Base-by-base conservation (phyloP, 2,329 filamentous ascomycete genomes). In the Xylaria sp. region DNA sequence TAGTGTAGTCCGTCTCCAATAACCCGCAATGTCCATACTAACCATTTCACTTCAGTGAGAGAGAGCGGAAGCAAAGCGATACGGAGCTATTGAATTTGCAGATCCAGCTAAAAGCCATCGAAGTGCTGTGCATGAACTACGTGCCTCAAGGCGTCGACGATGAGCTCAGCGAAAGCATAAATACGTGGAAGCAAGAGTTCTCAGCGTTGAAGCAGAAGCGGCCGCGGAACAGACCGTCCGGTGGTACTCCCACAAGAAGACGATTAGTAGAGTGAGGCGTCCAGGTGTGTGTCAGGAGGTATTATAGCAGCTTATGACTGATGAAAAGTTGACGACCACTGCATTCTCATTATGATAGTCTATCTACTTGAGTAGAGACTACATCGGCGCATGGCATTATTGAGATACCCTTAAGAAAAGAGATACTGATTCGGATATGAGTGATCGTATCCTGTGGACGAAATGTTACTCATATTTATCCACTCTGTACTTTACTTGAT, bases 121-220 rank as follows among this genome's bases (percentile, higher is more conserved):
- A 89, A 77, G 82, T 87, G 17, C 84, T 87, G 67, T 82, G 83
- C 71, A 78, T 78, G 37, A 73, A 74, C 64, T 78, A 80, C 63
- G 73, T 82, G n/a, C 77, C 83, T 4, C 74, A 78, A 45, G 80
- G 82, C 60, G 79, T 80, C 2, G 84, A 88, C 72, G 78, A 80
- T 28, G 86, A 88, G 62, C 81, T 89, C 35, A 78, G 82, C 64
- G 80, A 83, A 64, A 86, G 84, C 73, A 88, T 89, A 66, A 77
- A 80, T 61, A 82, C 82, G 65, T 89, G 87, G 83, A 89, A 87
- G 74, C 74, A 82, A 33, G 86, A 89, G 70, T 89, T 85, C 81
- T 75, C 79, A 9, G 73, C 76, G 15, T 77, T 87, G 31, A 83
- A 84, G 74, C 78, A 79, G 60, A 80, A 78, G 68, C 78, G 79